Evolutionary conservation across 495 filamentous ascomycete genomes (phyloP).

Genomic region (Hypoxylon perforatum): DNA sequence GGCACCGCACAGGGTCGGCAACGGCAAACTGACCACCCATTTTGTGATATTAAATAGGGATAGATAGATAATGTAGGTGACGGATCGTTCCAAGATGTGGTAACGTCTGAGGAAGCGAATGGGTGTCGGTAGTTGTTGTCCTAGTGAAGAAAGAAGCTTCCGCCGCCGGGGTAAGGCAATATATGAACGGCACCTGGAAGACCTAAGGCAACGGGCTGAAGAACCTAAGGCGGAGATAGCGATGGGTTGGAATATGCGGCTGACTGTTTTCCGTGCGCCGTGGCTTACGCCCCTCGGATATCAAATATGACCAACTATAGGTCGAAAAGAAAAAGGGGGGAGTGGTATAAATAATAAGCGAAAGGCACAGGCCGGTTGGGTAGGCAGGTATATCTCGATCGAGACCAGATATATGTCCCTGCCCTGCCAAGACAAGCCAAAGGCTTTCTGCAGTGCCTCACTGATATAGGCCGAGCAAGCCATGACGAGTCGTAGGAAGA

Average conservation of each 20-base stretch:
- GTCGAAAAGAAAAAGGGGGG: neutral
- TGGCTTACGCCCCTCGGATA: slow-evolving; percentile 7
- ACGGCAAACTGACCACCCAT: slow-evolving; percentile 52
- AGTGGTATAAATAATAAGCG: neutral
- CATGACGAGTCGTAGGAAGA: slow-evolving; percentile 7
- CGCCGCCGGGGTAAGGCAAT: neutral
- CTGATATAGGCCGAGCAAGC: neutral
- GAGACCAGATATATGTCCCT: neutral
- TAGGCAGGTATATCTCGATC: neutral
- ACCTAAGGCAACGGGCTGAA: too few relatives aligned
- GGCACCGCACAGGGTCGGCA: slow-evolving; percentile 49
- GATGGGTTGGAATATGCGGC: neutral
- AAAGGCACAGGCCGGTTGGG: neutral
- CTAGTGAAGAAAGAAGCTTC: neutral
- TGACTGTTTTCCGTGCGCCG: neutral
- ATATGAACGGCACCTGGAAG: neutral
- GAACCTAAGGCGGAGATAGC: neutral
- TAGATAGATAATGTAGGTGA: slow-evolving; percentile 2
- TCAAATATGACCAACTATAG: neutral
- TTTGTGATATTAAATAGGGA: neutral
- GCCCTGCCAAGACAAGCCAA: too few relatives aligned
- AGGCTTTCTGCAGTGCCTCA: neutral
- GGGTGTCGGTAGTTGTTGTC: neutral
- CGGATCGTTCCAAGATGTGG: neutral
- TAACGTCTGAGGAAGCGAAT: neutral